A percentile compares a stretch with the other conserved stretches of the same genome.
phyloP scores from a whole-genome alignment of 495 filamentous ascomycete genomes.

The Lasiosphaeria miniovina region DNA sequence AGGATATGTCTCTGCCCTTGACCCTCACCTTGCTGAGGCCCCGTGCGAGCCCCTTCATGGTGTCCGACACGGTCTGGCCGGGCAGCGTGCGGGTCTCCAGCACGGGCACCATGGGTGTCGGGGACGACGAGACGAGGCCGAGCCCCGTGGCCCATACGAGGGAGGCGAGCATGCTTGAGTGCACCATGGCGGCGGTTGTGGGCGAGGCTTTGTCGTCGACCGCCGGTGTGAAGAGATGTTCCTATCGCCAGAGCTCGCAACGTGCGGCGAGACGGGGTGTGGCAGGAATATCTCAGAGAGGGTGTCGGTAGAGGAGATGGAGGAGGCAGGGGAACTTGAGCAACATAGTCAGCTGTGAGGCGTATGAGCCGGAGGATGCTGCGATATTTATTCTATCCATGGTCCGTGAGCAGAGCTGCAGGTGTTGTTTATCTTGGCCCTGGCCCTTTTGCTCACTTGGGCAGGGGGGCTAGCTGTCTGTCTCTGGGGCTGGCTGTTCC shows the following conservation, averaged over 20 bases:
- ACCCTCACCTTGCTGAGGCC: slow-evolving; percentile 5
- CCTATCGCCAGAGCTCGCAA: background rate
- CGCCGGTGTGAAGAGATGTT: background rate
- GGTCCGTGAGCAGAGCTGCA: no score
- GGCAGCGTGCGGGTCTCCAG: slow-evolving; percentile 6
- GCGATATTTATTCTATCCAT: no score
- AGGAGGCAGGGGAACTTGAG: background rate
- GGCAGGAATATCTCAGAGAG: background rate
- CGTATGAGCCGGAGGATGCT: no score
- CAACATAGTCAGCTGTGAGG: no score
- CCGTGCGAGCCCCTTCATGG: slow-evolving; percentile 5
- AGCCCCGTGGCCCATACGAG: slow-evolving; percentile 11
- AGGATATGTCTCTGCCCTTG: slow-evolving; percentile 8
- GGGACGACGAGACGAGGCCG: background rate
- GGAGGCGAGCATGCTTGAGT: background rate
- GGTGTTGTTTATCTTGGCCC: no score
- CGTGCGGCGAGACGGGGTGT: background rate
- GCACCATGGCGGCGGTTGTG: slow-evolving; percentile 11
- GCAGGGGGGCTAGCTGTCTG: no score
- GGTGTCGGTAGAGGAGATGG: background rate
- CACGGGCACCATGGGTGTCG: slow-evolving; percentile 1
- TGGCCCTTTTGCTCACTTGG: no score
- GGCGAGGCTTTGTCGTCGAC: background rate
- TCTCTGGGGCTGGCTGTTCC: no score
- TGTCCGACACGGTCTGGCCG: slow-evolving; percentile 2